Evolutionary conservation across 345 rosid genomes (phyloP).

Genomic region (Eutrema heterophyllum): DNA sequence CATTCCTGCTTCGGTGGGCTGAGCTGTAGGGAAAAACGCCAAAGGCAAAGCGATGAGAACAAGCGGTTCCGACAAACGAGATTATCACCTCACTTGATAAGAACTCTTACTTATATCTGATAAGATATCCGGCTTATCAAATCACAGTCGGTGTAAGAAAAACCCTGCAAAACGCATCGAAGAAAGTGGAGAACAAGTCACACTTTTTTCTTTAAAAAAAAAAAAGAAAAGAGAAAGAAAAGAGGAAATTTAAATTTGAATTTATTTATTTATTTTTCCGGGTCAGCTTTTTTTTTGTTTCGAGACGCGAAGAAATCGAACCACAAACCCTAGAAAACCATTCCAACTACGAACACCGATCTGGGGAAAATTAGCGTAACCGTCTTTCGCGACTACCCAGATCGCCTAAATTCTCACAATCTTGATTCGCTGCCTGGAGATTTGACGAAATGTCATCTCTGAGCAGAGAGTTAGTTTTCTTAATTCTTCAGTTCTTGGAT

Average conservation of each 20-base stretch:
- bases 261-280: slow-evolving; percentile 6
- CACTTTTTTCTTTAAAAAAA: slow-evolving; percentile 6
- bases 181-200: slow-evolving; percentile 41
- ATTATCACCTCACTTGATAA: slow-evolving; percentile 9
- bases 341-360: slow-evolving; percentile 21
- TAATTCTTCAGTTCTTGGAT: slow-evolving; percentile 60
- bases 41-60: neutral
- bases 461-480: slow-evolving; percentile 63
- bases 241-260: neutral
- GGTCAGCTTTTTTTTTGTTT: slow-evolving; percentile 26
- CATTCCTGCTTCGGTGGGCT: neutral
- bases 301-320: slow-evolving; percentile 22
- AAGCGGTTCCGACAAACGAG: slow-evolving; percentile 17
- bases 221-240: neutral
- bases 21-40: slow-evolving; percentile 6
- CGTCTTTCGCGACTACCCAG: slow-evolving; percentile 7
- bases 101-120: rapidly evolving
- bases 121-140: neutral
- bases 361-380: neutral
- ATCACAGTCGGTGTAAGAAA: slow-evolving; percentile 24
- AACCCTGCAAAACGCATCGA: slow-evolving; percentile 38
- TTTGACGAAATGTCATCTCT: slow-evolving; percentile 49
- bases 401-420: neutral
- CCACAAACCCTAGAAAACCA: slow-evolving; percentile 34
- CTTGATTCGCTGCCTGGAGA: neutral